phyloP scores from a whole-genome alignment of 495 filamentous ascomycete genomes.

The Poronia punctata region DNA sequence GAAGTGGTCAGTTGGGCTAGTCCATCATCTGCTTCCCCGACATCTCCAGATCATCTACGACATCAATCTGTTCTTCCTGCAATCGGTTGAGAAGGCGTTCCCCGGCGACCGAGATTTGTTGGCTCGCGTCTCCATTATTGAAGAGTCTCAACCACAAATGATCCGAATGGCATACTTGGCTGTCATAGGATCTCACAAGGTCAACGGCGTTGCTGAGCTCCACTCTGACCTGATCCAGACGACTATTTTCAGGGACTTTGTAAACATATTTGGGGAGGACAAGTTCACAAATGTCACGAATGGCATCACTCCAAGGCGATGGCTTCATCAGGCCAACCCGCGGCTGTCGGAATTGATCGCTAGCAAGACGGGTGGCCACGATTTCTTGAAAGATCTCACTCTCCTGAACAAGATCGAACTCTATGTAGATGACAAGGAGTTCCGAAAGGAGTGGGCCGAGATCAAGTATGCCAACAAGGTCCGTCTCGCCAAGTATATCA shows the following conservation, averaged over 20 bases:
- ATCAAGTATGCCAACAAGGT: conserved; percentile 70
- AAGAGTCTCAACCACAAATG: conserved; percentile 97
- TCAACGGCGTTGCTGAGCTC: conserved; percentile 95
- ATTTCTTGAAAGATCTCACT: conserved; percentile 83
- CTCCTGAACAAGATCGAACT: conserved; percentile 75
- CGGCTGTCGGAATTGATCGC: conserved; percentile 86
- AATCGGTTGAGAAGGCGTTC: conserved; percentile 80
- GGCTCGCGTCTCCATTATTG: conserved; percentile 83
- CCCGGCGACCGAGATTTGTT: conserved; percentile 85
- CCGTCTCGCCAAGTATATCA: conserved; percentile 83
- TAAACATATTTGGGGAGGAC: conserved; percentile 85
- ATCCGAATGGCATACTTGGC: conserved; percentile 94
- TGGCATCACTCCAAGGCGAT: conserved; percentile 88
- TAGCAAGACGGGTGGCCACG: conserved; percentile 73
- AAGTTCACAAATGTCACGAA: conserved; percentile 99
- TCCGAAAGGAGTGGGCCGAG: conserved; percentile 84
- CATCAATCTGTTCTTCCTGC: conserved; percentile 91
- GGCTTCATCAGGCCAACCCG: conserved; percentile 97
- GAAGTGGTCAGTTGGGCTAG: conserved; percentile 93
- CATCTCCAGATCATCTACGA: conserved; percentile 98
- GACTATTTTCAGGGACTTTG: conserved; percentile 99
- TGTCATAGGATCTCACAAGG: conserved; percentile 96
- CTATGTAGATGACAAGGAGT: conserved; percentile 74
- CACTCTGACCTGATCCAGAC: conserved; percentile 96
- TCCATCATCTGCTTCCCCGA: conserved; percentile 88